A percentile compares a stretch with the other conserved stretches of the same genome.
phyloP scores from a whole-genome alignment of 2,329 filamentous ascomycete species.

The Apiospora saccharicola region DNA sequence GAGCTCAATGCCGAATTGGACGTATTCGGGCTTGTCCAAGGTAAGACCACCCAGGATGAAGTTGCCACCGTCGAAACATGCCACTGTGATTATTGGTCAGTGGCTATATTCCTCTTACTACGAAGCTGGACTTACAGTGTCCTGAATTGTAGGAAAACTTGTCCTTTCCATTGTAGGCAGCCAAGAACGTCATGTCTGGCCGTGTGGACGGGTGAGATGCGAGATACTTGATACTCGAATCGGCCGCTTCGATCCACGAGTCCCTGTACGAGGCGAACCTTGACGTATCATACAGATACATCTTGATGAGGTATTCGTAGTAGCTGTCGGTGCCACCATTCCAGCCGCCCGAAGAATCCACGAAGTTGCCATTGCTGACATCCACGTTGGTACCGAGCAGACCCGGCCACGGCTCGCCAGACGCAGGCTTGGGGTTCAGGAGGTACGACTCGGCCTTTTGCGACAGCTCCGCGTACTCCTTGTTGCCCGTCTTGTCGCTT shows the following conservation, averaged over 20 bases:
- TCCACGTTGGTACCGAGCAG: conserved; percentile 74
- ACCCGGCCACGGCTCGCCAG: conserved; percentile 77
- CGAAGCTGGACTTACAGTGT: conserved; percentile 51
- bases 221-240: conserved; percentile 77
- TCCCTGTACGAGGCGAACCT: conserved; percentile 73
- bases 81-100: conserved; percentile 56
- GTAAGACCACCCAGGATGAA: conserved; percentile 83
- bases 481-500: conserved; percentile 75
- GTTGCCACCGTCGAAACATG: conserved; percentile 85
- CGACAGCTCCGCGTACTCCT: conserved; percentile 69
- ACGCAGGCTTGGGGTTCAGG: conserved; percentile 66
- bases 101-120: not conserved
- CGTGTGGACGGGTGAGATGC: conserved; percentile 70
- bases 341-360: conserved; percentile 76
- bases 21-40: conserved; percentile 70
- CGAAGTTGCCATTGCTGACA: conserved; percentile 70
- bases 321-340: conserved; percentile 79
- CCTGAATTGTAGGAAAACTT: conserved; percentile 54
- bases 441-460: conserved; percentile 76
- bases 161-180: conserved; percentile 57
- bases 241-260: conserved; percentile 77
- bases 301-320: conserved; percentile 92
- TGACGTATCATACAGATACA: conserved; percentile 79
- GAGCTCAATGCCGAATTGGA: conserved; percentile 76
- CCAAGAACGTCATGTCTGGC: conserved; percentile 77